Evolutionary conservation across 805 yeast genomes (phyloP).

Genomic region (Danielia oregonensis): DNA sequence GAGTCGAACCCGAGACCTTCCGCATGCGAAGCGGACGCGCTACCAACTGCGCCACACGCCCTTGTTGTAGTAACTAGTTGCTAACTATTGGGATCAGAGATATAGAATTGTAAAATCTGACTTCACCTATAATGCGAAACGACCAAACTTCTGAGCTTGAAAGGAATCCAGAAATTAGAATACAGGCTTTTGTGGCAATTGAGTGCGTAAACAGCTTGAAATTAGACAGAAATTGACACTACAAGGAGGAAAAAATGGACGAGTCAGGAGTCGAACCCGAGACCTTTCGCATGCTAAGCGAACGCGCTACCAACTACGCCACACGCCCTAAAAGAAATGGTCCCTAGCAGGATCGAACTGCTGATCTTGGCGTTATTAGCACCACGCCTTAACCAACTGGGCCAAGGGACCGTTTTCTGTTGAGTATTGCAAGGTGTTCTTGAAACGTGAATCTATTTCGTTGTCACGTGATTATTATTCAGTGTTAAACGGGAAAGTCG

Average conservation of each 20-base stretch:
- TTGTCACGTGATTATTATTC: no score
- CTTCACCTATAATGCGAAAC: no score
- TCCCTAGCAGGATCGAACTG: conserved; percentile 89
- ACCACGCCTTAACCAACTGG: conserved; percentile 54
- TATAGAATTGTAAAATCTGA: no score
- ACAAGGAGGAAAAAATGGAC: conserved; percentile 44
- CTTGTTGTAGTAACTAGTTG: conserved; percentile 28
- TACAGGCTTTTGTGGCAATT: no score
- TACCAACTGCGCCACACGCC: conserved; percentile 22
- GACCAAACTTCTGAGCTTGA: no score
- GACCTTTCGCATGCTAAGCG: conserved; percentile 57
- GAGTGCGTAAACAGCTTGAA: no score
- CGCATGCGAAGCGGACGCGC: conserved; percentile 39
- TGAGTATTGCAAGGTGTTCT: no score
- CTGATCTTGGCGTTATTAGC: conserved; percentile 65
- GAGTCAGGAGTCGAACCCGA: conserved; percentile 75
- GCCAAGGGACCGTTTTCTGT: conserved; percentile 42
- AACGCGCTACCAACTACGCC: conserved; percentile 23
- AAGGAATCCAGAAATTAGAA: no score
- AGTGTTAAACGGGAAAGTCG: no score
- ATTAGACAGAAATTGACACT: no score
- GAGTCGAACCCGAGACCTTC: conserved; percentile 77
- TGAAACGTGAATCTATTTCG: no score
- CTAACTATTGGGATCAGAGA: no score
- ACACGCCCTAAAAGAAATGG: conserved; percentile 38